A percentile compares a stretch with the other conserved stretches of the same genome.
Conservation (phyloP, 805 yeast species). For the Starmerella floris region DNA sequence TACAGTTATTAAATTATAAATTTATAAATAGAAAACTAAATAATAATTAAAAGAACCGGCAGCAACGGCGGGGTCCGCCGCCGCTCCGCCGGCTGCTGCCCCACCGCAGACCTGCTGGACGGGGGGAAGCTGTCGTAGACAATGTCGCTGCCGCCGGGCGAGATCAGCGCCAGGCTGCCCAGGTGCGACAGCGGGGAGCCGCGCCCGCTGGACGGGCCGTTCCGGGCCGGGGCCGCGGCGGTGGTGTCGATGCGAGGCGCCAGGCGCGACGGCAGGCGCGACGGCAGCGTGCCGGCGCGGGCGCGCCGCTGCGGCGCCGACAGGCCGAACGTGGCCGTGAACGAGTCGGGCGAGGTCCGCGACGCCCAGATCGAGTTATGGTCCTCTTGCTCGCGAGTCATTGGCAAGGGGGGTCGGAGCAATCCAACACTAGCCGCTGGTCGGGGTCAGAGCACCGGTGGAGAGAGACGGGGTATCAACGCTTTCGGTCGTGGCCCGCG, state of each 20-base stretch:
- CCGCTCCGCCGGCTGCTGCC: conserved; percentile 8
- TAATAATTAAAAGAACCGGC: too few species aligned
- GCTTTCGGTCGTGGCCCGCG: too few species aligned
- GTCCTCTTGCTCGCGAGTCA: conserved; percentile 7
- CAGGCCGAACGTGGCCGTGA: conserved; percentile 5
- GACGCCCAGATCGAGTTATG: conserved; percentile 13
- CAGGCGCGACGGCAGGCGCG: conserved; percentile 32
- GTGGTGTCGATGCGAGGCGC: not conserved
- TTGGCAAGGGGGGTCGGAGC: too few species aligned
- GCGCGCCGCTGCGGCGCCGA: conserved; percentile 33
- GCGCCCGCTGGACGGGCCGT: not conserved
- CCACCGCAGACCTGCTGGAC: conserved; percentile 25
- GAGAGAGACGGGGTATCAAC: too few species aligned
- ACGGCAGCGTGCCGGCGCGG: conserved; percentile 70
- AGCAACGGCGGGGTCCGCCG: conserved; percentile 16
- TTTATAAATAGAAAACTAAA: too few species aligned
- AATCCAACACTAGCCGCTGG: too few species aligned
- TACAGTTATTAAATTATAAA: too few species aligned
- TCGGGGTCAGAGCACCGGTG: too few species aligned
- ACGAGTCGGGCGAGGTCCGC: conserved; percentile 6
- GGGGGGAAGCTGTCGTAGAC: conserved; percentile 16
- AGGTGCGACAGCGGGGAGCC: conserved; percentile 17
- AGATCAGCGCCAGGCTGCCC: conserved; percentile 27
- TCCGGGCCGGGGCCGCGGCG: not conserved
- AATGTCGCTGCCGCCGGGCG: conserved; percentile 22